Evolutionary conservation across 2,329 filamentous ascomycete species (phyloP).

Genomic region (Aureobasidium leucospermi): DNA sequence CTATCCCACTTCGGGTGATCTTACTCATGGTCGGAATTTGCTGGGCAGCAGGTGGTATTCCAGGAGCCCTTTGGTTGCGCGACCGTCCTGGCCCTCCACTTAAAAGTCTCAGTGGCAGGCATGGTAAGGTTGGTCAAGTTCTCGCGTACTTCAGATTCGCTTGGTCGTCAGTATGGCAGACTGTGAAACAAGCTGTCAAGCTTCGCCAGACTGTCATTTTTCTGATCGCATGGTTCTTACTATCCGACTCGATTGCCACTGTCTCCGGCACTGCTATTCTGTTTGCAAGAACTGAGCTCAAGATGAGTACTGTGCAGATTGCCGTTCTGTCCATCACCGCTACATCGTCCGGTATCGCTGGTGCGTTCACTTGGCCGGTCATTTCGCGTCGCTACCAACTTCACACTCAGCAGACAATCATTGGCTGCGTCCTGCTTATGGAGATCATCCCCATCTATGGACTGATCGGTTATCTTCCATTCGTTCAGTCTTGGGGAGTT

Average conservation of each 20-base stretch:
- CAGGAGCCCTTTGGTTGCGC: slow-evolving; percentile 74
- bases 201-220: slow-evolving; percentile 68
- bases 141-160: slow-evolving; percentile 69
- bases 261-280: slow-evolving; percentile 90
- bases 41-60: slow-evolving; percentile 84
- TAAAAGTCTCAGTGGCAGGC: slow-evolving; percentile 9
- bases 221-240: slow-evolving; percentile 78
- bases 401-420: slow-evolving; percentile 71
- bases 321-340: slow-evolving; percentile 86
- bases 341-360: slow-evolving; percentile 74
- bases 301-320: slow-evolving; percentile 78
- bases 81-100: slow-evolving; percentile 80
- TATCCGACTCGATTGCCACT: slow-evolving; percentile 87
- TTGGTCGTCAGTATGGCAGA: slow-evolving; percentile 74
- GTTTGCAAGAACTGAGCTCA: slow-evolving; percentile 82
- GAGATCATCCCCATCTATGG: slow-evolving; percentile 88
- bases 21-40: slow-evolving; percentile 75
- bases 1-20: slow-evolving; percentile 72
- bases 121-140: background rate
- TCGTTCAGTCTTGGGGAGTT: slow-evolving; percentile 64
- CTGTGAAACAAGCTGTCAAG: slow-evolving; percentile 61
- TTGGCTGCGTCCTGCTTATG: slow-evolving; percentile 76
- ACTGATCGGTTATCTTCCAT: slow-evolving; percentile 72
- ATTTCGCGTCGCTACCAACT: slow-evolving; percentile 62
- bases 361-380: slow-evolving; percentile 79